Base-by-base conservation (phyloP, 441 rosid species). In the Gossypium aridum region DNA sequence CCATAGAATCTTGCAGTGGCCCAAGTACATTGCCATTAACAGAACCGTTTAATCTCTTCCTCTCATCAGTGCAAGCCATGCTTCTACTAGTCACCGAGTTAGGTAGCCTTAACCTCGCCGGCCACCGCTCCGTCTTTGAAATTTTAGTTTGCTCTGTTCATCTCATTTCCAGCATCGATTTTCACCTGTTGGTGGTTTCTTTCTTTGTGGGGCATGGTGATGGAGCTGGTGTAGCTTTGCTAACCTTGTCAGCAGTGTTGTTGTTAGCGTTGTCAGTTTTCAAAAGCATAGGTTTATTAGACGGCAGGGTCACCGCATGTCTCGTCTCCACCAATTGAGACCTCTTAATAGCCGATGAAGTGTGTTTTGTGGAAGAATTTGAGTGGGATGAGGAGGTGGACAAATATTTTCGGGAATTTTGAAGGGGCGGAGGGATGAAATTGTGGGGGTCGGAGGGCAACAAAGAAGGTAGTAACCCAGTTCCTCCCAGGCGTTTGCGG, bases 181-280 rank as follows among this genome's bases (percentile, higher is more conserved):
- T 90, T 69, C 93, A 82, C 80, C 92, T 87, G 85, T 91, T 94
- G 34, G 90, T 93, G 2, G 96, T 92, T 53, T 85, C 85, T 86
- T 85, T 92, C 79, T 90, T 83, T 34, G 70, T 60, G 31, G 76
- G 74, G 54, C 73, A 45, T 45, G 90, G 92, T 13, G 91, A 77
- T 8, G 92, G 85, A 12, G 82, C 66, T 14, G 89, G 88, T 79
- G 88, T 93, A 71, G 90, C 86, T 78, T 90, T 92, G 75, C 92
- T 88, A 20, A 85, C 39, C 2, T 34, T 6, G 39, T 34, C 39
- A 6, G 39, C 39, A 34, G 8, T 34, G 39, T 34, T 34, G 8
- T 34, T 6, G 39, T 34, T 34, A 34, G 39, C 39, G 8, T 34
- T 34, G 39, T 34, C 85, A 3, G 23, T 67, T 73, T 86, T 87